Evolutionary conservation across 768 basidiomycete genomes (phyloP).

Genomic region (Suillus alpinus): DNA sequence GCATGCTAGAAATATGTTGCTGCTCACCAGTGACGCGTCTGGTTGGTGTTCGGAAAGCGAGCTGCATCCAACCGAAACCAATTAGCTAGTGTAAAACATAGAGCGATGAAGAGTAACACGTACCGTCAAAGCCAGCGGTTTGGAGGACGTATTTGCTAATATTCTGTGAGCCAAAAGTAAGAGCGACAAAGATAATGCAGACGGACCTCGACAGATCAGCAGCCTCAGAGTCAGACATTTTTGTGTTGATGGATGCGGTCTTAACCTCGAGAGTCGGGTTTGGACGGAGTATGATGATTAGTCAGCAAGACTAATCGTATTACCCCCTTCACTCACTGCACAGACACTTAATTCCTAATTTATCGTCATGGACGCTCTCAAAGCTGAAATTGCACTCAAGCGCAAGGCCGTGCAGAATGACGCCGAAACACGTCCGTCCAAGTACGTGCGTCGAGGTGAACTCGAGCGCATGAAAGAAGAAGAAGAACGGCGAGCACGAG

Average conservation of each 20-base stretch:
- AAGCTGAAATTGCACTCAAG: constrained; percentile 85
- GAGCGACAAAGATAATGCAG: not conserved
- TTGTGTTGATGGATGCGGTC: constrained; percentile 34
- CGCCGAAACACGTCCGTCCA: constrained; percentile 51
- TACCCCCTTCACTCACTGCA: not conserved
- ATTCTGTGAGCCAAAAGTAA: constrained; percentile 6
- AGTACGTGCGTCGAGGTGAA: constrained; percentile 93
- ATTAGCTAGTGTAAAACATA: not conserved
- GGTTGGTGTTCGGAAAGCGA: constrained; percentile 89
- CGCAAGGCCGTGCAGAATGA: constrained; percentile 68
- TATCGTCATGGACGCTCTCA: constrained; percentile 79
- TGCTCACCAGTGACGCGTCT: constrained; percentile 91
- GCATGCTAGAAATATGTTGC: not conserved
- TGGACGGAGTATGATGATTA: constrained; percentile 30
- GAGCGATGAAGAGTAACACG: constrained; percentile 15
- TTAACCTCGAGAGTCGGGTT: constrained; percentile 22
- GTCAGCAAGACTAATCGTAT: constrained; percentile 24
- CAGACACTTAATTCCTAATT: not conserved
- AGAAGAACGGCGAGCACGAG: constrained; percentile 34
- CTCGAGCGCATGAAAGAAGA: constrained; percentile 67
- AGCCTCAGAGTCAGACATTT: constrained; percentile 55
- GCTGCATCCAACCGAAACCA: constrained; percentile 41
- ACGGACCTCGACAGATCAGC: constrained; percentile 51
- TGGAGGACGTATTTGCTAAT: constrained; percentile 83
- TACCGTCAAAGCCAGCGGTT: constrained; percentile 94